Evolutionary conservation across 176 grass and related monocot species (phyloP).

Genomic region (Pharus latifolius): DNA sequence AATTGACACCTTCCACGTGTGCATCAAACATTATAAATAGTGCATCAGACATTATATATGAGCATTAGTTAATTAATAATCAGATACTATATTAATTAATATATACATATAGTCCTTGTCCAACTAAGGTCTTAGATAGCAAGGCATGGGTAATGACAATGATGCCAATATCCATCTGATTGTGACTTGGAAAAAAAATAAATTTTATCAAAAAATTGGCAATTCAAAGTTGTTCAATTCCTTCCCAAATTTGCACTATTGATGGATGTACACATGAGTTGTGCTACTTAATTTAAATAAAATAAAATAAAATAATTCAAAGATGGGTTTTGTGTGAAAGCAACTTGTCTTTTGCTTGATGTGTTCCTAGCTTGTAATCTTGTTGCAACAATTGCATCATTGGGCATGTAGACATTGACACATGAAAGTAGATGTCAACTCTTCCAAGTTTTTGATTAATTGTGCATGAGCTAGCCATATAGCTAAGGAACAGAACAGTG

Average conservation of each 20-base stretch:
- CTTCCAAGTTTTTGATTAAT: slow-evolving; percentile 1
- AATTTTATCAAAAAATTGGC: slow-evolving; percentile 9
- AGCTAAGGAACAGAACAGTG: no score
- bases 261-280: slow-evolving; percentile 3
- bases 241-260: not conserved
- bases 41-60: no score
- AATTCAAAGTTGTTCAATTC: no score
- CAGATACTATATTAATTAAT: no score
- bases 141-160: slow-evolving; percentile 40
- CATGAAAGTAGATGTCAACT: not conserved
- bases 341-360: slow-evolving; percentile 10
- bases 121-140: slow-evolving; percentile 9
- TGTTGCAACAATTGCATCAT: not conserved
- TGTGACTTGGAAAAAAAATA: slow-evolving; percentile 11
- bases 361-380: not conserved
- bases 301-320: not conserved
- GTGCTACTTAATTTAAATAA: not conserved
- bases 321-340: not conserved
- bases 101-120: not conserved
- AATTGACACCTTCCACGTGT: no score
- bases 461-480: slow-evolving; percentile 6
- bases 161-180: slow-evolving; percentile 23
- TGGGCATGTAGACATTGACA: not conserved
- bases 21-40: no score
- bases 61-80: no score